Conservation (phyloP, 163 green algal genomes). For the Volvox carteri region DNA sequence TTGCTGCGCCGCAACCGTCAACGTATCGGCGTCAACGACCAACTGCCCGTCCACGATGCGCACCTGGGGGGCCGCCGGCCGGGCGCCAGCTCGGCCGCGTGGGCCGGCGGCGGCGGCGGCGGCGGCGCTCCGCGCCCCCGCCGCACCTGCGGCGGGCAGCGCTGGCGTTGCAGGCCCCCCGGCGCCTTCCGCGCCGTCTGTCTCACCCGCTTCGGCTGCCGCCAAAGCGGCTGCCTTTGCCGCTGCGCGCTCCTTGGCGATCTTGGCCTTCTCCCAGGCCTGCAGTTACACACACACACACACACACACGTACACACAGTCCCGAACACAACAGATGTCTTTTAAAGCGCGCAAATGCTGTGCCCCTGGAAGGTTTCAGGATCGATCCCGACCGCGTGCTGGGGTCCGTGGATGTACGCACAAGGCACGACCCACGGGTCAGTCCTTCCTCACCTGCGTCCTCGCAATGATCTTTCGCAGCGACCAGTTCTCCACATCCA, state of each 20-base stretch:
- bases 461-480: constrained; percentile 51
- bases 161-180: background rate
- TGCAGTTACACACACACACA: background rate
- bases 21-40: constrained; percentile 55
- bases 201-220: background rate
- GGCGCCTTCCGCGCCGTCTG: background rate
- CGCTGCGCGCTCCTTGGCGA: constrained; percentile 11
- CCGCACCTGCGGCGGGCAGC: background rate
- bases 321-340: too few species aligned
- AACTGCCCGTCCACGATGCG: constrained; percentile 61
- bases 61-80: constrained; percentile 49
- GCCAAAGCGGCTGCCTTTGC: background rate
- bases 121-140: background rate
- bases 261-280: constrained; percentile 55
- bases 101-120: background rate
- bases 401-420: too few species aligned
- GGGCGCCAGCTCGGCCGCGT: too few species aligned
- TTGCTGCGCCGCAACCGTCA: constrained; percentile 64
- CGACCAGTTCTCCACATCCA: constrained; percentile 48
- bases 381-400: too few species aligned
- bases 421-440: background rate
- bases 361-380: too few species aligned
- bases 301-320: too few species aligned
- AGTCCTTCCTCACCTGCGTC: constrained; percentile 35
- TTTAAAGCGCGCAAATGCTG: too few species aligned